Base-by-base conservation (phyloP, 192 early-diverging fungal genomes). In the Coemansia sp. region DNA sequence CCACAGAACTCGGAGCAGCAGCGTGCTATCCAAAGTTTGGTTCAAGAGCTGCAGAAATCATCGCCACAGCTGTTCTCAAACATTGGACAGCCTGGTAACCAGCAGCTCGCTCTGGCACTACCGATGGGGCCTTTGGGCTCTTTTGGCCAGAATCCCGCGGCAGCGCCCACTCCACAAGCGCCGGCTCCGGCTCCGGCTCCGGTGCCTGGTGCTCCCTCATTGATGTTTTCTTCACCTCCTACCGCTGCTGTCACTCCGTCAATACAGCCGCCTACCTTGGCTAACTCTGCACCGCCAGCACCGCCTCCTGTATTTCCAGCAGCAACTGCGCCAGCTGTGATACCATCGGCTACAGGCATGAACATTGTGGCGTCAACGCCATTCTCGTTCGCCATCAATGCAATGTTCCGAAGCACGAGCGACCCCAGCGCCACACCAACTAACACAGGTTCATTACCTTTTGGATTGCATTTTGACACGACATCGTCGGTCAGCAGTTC, bases 31-130 rank as follows among this genome's bases (percentile, higher is more conserved):
- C 71, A 79, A 33, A 79, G 62, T 13, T 58, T 79, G 5, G 68
- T 79, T 3, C 71, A 79, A 13, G 77, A 79, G 68, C 68, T 79
- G n/a, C 67, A 73, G 43, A 66, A 56, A 24, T 24, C 65, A 10
- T 67, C 77, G 3, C 77, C 77, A 9, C 67, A 79, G 65, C 55
- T 79, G 58, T 79, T 79, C 28, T 57, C 71, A 24, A 65, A 60
- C 31, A 55, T 67, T 56, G 68, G 68, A 0, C 76, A 70, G 65
- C 31, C 66, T 1, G 64, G 63, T 18, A 58, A 50, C 28, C 70
- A 79, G 39, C 67, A 69, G 62, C 59, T 79, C 16, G 77, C 77
- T 24, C 39, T 79, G 21, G 77, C 71, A 5, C 60, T 79, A 42
- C 77, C 77, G 14, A 38, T 53, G 34, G n/a, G 21, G 5, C 21